Percentiles rank a stretch among this genome's conserved stretches.
Evolutionary conservation across 768 basidiomycete species (phyloP).

Genomic region (Tulasnella calospora): DNA sequence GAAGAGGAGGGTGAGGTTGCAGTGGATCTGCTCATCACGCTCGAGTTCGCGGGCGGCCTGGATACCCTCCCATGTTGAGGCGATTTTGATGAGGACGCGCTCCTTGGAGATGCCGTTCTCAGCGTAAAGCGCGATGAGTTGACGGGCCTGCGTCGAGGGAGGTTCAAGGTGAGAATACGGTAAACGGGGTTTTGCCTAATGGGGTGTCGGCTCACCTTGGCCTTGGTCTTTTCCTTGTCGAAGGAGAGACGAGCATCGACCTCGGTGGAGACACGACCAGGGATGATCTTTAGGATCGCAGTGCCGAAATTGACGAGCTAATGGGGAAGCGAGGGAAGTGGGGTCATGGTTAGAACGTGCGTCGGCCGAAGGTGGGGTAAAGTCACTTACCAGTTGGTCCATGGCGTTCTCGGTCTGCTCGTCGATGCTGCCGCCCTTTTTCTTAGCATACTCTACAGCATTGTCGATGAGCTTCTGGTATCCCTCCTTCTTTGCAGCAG

Average conservation of each 20-base stretch:
- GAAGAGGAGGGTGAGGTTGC: slow-evolving; percentile 98
- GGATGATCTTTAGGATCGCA: slow-evolving; percentile 89
- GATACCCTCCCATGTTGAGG: slow-evolving; percentile 99
- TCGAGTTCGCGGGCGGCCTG: slow-evolving; percentile 97
- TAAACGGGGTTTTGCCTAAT: too few species aligned
- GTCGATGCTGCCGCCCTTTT: slow-evolving; percentile 74
- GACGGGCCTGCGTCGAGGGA: slow-evolving; percentile 43
- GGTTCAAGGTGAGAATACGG: background rate
- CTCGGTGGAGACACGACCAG: slow-evolving; percentile 97
- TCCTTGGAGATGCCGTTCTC: slow-evolving; percentile 89
- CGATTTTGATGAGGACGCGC: slow-evolving; percentile 97
- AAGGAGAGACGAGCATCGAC: slow-evolving; percentile 97
- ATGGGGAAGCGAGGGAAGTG: background rate
- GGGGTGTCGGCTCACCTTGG: slow-evolving; percentile 50
- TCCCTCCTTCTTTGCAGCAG: slow-evolving; percentile 80
- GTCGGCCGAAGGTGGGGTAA: slow-evolving; percentile 4
- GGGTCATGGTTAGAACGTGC: slow-evolving; percentile 17
- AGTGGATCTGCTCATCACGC: slow-evolving; percentile 88
- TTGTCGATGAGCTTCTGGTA: slow-evolving; percentile 76
- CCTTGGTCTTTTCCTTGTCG: slow-evolving; percentile 87
- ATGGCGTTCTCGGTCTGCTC: slow-evolving; percentile 70
- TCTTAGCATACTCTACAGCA: slow-evolving; percentile 70
- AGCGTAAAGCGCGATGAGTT: slow-evolving; percentile 88
- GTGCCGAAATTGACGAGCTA: slow-evolving; percentile 97
- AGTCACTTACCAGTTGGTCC: slow-evolving; percentile 71